Percentiles rank a stretch among this genome's conserved stretches.
Evolutionary conservation across 1,284 basidiomycete species (phyloP).

Genomic region (Peniophora sp.): DNA sequence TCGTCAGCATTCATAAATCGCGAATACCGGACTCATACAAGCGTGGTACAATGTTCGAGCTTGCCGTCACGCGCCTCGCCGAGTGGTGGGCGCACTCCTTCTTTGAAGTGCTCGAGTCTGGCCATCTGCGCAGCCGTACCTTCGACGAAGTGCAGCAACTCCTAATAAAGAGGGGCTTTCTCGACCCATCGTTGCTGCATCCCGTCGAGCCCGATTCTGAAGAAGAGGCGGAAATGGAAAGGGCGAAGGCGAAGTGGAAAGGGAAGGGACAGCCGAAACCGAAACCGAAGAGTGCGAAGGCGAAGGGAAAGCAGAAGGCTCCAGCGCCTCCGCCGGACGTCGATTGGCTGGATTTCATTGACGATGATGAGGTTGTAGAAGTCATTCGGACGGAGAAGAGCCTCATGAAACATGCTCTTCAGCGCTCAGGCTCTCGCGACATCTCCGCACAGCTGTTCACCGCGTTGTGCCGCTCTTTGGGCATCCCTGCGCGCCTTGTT

Average conservation of each 20-base stretch:
- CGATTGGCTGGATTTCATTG: constrained; percentile 21
- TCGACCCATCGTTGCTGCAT: constrained; percentile 8
- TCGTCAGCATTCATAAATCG: constrained; percentile 76
- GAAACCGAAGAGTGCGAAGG: constrained; percentile 4
- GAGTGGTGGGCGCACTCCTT: constrained; percentile 80
- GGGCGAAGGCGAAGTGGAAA: constrained; percentile 11
- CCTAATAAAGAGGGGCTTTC: constrained; percentile 27
- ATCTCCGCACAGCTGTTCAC: constrained; percentile 90
- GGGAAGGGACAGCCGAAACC: constrained; percentile 15
- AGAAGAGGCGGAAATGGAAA: constrained; percentile 1
- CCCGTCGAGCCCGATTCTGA: constrained; percentile 4
- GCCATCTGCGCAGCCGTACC: constrained; percentile 66
- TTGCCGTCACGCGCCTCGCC: constrained; percentile 63
- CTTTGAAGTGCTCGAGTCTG: constrained; percentile 56
- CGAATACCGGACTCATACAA: constrained; percentile 72
- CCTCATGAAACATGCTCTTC: constrained; percentile 83
- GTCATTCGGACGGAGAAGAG: constrained; percentile 72
- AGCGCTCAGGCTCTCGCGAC: constrained; percentile 79
- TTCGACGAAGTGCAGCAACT: constrained; percentile 62
- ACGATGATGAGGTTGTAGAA: constrained; percentile 58
- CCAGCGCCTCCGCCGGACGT: constrained; percentile 17
- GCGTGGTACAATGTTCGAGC: constrained; percentile 81
- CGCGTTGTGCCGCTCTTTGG: constrained; percentile 79
- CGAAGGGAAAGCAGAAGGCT: constrained; percentile 20
- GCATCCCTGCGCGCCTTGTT: constrained; percentile 84